A percentile compares a stretch with the other conserved stretches of the same genome.
phyloP scores from a whole-genome alignment of 2,329 filamentous ascomycete species.

The Eutypella sp. region DNA sequence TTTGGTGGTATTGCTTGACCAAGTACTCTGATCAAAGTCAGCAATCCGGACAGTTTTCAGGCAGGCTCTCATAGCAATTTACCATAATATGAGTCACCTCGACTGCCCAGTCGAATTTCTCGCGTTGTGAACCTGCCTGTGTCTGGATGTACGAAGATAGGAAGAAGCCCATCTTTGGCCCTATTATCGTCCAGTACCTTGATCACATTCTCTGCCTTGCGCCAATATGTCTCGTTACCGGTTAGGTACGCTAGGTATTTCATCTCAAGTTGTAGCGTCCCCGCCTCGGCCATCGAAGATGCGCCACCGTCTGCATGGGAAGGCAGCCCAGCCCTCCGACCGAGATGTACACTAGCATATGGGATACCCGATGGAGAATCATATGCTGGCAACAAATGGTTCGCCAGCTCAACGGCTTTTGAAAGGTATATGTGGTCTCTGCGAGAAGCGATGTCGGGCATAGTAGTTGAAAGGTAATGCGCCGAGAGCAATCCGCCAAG shows the following conservation, averaged over 20 bases:
- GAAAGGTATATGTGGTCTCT: conserved; percentile 89
- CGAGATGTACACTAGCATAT: conserved; percentile 82
- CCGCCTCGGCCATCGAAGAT: conserved; percentile 86
- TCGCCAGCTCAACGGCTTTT: conserved; percentile 85
- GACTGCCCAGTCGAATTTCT: conserved; percentile 84
- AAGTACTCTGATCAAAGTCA: conserved; percentile 58
- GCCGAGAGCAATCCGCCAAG: conserved; percentile 84
- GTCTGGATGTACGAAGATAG: conserved; percentile 81
- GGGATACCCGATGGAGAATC: conserved; percentile 81
- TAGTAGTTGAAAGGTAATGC: conserved; percentile 79
- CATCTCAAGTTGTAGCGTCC: conserved; percentile 89
- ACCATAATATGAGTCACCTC: conserved; percentile 90
- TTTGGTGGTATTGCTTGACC: conserved; percentile 95
- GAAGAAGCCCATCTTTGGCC: conserved; percentile 72
- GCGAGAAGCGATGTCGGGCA: conserved; percentile 64
- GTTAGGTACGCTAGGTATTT: conserved; percentile 93
- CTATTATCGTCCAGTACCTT: conserved; percentile 77
- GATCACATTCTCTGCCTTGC: conserved; percentile 83
- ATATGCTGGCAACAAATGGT: conserved; percentile 79
- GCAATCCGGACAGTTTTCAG: not conserved
- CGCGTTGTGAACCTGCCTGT: conserved; percentile 71
- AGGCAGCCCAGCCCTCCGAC: conserved; percentile 64
- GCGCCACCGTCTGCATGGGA: conserved; percentile 82
- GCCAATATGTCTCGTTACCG: conserved; percentile 85
- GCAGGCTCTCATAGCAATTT: not conserved